Base-by-base conservation (phyloP, 441 rosid genomes). In the Bruguiera hainesii region DNA sequence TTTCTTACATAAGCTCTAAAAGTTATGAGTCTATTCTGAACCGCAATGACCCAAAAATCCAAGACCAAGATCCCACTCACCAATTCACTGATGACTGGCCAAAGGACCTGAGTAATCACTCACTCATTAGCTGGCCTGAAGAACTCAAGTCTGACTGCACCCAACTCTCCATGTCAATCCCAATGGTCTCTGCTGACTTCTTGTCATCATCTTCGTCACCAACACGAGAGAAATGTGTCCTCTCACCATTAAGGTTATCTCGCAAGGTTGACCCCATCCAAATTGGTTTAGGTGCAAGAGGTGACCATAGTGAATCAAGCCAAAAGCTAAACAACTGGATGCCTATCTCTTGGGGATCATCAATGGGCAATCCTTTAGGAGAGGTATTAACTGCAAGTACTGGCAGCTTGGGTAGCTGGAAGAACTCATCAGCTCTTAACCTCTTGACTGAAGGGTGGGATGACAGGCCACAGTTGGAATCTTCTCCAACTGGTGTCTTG, bases 111-210 rank as follows among this genome's bases (percentile, higher is more conserved):
- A 62, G 82, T 2, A 79, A 70, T 73, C 78, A 71, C 37, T 74
- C 88, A 8, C 65, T 68, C 50, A 77, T 73, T 60, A 64, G 85
- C 8, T 85, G 96, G 93, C 83, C 87, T 1, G 86, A 82, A 57
- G 88, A 87, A 64, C 51, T 84, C 51, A 83, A 81, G 61, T 71
- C 94, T 0, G 93, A 88, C 62, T 79, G 87, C 86, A 85, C 96
- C 3, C 93, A 82, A 67, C 87, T 90, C 30, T 87, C 92, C n/a
- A 85, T 90, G 86, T 87, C 98, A 25, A 85, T 82, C 25, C 97
- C 97, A 9, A 66, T 83, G 69, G 60, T 72, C 55, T 48, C 80
- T 52, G 65, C 85, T 5, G 88, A 80, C 53, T 80, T 83, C 74
- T 76, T 75, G 13, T 79, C 92, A 23, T 73, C 93, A 25, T 64